Percentiles rank a stretch among this genome's conserved stretches.
Conservation (phyloP, 2,329 filamentous ascomycete species). For the Talaromyces rugulosus region DNA sequence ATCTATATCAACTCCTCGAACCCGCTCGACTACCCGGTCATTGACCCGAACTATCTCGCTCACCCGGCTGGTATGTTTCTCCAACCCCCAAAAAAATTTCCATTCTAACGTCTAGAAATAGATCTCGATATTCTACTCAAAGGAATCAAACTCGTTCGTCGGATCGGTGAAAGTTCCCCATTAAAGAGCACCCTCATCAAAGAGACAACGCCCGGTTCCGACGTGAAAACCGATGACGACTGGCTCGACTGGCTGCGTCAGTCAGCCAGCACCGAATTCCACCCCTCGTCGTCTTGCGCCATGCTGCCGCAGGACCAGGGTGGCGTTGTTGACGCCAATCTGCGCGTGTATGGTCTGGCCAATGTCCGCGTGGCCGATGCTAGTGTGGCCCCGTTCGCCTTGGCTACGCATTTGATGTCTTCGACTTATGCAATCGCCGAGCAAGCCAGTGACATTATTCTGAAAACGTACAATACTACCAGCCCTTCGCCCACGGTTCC, state of each 20-base stretch:
- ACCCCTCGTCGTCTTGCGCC: conserved; percentile 23
- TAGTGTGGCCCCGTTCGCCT: conserved; percentile 23
- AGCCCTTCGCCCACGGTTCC: background rate
- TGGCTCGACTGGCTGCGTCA: conserved; percentile 21
- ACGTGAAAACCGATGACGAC: conserved; percentile 20
- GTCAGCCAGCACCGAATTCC: conserved; percentile 21
- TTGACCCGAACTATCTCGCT: conserved; percentile 24
- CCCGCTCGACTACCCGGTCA: conserved; percentile 25
- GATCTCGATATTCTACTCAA: conserved; percentile 21
- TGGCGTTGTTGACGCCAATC: conserved; percentile 25
- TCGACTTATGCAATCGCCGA: conserved; percentile 33
- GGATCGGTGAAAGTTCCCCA: conserved; percentile 19
- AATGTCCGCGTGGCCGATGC: conserved; percentile 30
- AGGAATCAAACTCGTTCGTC: conserved; percentile 24
- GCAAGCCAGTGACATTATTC: conserved; percentile 25
- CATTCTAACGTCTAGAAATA: background rate
- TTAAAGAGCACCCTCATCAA: conserved; percentile 18
- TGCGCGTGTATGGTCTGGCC: conserved; percentile 25
- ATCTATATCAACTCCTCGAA: conserved; percentile 28
- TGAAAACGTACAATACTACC: conserved; percentile 18
- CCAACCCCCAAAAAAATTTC: background rate
- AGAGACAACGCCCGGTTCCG: conserved; percentile 20
- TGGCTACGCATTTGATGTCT: conserved; percentile 31
- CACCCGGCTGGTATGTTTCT: conserved; percentile 21
- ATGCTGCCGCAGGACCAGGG: conserved; percentile 24